Evolutionary conservation across 768 basidiomycete species (phyloP), one percentile per base, ranked within the genome.

Genomic region (Solioccasus polychromus): DNA sequence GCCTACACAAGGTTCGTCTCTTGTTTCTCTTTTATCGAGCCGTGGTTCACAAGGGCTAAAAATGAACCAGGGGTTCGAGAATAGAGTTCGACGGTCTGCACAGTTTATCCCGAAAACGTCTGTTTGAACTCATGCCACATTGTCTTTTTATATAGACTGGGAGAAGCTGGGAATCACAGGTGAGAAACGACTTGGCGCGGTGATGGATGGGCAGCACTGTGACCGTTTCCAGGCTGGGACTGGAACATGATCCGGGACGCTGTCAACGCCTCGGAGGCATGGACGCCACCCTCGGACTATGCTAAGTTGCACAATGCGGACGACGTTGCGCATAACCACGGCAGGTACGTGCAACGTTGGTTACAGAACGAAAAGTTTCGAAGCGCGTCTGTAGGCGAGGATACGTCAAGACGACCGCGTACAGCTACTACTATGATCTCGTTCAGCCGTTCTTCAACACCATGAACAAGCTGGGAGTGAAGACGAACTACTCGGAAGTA

Each of bases 351-450:
- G 15, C 25, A 35, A 2, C 17, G 12, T n/a, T 17, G 30, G 15
- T 8, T 26, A n/a, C 4, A 9, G 17, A 25, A 24, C n/a, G 31
- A 8, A 24, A 31, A 14, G 5, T 9, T 26, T 20, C 8, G 24
- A 12, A 17, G 25, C 22, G 3, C 18, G n/a, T 32, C 14, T 10
- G 18, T 8, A 53, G 51, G 39, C 26, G 39, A 10, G 52, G 51
- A 8, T 39, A 47, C 42, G 38, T 53, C 52, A 53, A 53, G 35
- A 47, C 51, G 15, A 36, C 45, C 23, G 51, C 50, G 23, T 53
- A 53, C 24, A 53, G 52, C 32, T 53, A 53, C 45, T 53, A 47
- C 37, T 53, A 42, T 24, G 45, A 47, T 32, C 51, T 53, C 34
- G 41, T 23, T n/a, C 23, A 39, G 4, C 52, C 52, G 26, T 53